phyloP scores from a whole-genome alignment of 2,329 filamentous ascomycete genomes.

The Sporothrix schenckii region DNA sequence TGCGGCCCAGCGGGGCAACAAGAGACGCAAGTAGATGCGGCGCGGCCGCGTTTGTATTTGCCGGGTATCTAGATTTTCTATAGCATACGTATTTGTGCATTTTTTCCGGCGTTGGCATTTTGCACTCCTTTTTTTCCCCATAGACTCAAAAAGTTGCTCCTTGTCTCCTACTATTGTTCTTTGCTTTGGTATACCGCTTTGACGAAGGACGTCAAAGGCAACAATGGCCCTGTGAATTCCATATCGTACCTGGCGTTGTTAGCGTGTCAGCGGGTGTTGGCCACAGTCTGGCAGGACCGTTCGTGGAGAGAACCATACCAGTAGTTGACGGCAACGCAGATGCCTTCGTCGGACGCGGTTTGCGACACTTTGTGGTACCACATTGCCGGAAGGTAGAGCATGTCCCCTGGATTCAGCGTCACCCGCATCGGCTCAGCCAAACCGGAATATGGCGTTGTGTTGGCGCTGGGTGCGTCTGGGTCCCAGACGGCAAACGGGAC shows the following conservation, averaged over 20 bases:
- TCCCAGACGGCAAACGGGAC: conserved; percentile 77
- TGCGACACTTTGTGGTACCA: conserved; percentile 88
- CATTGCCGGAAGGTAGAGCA: conserved; percentile 79
- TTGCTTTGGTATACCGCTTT: conserved; percentile 42
- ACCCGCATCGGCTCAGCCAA: conserved; percentile 66
- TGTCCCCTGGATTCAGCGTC: conserved; percentile 71
- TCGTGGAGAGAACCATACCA: conserved; percentile 54
- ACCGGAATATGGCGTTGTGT: conserved; percentile 61
- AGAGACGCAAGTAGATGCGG: conserved; percentile 25
- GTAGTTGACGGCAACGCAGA: conserved; percentile 80
- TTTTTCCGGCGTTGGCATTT: conserved; percentile 26
- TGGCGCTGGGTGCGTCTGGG: conserved; percentile 59
- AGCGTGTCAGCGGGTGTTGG: neutral
- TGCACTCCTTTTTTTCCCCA: conserved; percentile 14
- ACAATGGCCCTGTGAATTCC: conserved; percentile 72
- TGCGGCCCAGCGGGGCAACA: conserved; percentile 65
- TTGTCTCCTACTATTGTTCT: neutral
- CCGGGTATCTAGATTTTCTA: conserved; percentile 16
- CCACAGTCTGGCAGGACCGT: neutral
- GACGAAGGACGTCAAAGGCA: conserved; percentile 62
- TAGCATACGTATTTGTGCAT: conserved; percentile 18
- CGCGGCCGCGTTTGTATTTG: neutral
- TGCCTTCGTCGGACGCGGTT: conserved; percentile 66
- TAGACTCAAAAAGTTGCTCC: conserved; percentile 7
- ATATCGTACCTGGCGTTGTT: conserved; percentile 68